Evolutionary conservation across 805 yeast genomes (phyloP).

Genomic region (Candida ulmi): DNA sequence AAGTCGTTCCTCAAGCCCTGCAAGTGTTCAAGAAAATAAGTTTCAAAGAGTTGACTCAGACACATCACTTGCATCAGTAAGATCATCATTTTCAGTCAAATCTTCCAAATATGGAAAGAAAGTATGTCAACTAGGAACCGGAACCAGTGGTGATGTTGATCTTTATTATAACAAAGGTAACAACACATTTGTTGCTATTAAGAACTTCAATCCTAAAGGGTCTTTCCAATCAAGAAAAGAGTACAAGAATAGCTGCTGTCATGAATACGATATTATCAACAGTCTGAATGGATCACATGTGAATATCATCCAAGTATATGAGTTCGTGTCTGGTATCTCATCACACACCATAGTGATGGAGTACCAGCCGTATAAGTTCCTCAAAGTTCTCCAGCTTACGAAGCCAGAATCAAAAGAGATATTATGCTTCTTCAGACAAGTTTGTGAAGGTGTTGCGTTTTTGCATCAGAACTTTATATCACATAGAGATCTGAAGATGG

Average conservation of each 20-base stretch:
- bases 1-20: too few relatives aligned
- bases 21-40: too few relatives aligned
- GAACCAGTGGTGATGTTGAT: slow-evolving; percentile 32
- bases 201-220: slow-evolving; percentile 37
- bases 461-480: slow-evolving; percentile 76
- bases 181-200: slow-evolving; percentile 32
- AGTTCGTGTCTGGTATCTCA: slow-evolving; percentile 57
- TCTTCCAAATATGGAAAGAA: slow-evolving; percentile 14
- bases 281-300: slow-evolving; percentile 51
- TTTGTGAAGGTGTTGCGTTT: slow-evolving; percentile 66
- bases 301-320: slow-evolving; percentile 71
- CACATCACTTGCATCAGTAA: not conserved
- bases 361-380: slow-evolving; percentile 81
- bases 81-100: not conserved
- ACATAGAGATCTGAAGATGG: slow-evolving; percentile 87
- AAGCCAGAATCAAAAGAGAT: slow-evolving; percentile 60
- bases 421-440: slow-evolving; percentile 75
- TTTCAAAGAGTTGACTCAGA: too few relatives aligned
- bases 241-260: slow-evolving; percentile 64
- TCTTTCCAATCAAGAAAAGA: slow-evolving; percentile 54
- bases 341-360: slow-evolving; percentile 75
- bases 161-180: slow-evolving; percentile 19
- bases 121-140: slow-evolving; percentile 21
- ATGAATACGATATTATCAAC: slow-evolving; percentile 75
- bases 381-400: slow-evolving; percentile 82